Base-by-base conservation (phyloP, 2,329 filamentous ascomycete species). In the Fusarium tanahbumbuense region DNA sequence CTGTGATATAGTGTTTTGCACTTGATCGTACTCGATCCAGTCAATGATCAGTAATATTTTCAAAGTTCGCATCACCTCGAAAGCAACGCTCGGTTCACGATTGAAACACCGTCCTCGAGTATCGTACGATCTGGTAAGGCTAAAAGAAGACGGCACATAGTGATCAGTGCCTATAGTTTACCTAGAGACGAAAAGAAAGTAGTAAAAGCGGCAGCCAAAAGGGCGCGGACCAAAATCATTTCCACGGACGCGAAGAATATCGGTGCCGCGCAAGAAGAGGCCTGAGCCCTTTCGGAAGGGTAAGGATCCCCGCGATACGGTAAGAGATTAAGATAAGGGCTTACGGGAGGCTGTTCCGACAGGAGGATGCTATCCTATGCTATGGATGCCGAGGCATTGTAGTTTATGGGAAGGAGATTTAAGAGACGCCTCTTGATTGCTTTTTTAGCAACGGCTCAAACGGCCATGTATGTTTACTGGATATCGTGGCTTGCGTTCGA, bases 401-500 rank as follows among this genome's bases (percentile, higher is more conserved):
- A 37, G 28, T 37, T 37, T 57, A 16, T 47, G 25, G 55, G 55
- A 22, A 60, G 32, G 45, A 22, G 30, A 15, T 18, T 15, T 32
- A 20, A 20, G 18, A 48, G 13, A 16, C 53, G 30, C 46, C 42
- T 61, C 37, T 40, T 44, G 57, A 16, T 66, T 49, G 28, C 41
- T 60, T 48, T 42, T 52, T 52, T 41, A 41, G 34, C 18, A 42
- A 53, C 34, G 49, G 32, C 34, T 42, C 25, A 27, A 53, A 53
- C 49, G 41, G 45, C 32, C 20, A 27, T 37, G 23, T 23, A 23
- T 37, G n/a, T 41, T 47, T 58, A 57, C 37, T 42, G 32, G 52
- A 23, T 23, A 60, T 32, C 54, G 54, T 60, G 63, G 63, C 61
- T 66, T 66, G 47, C 15, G 34, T 60, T 55, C 60, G 60, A 60